Percentiles rank a stretch among this genome's conserved stretches.
These are phyloP conservation scores for Globisporangium orthogonon DNA, from an alignment of 352 stramenopile species.

Conservation along the genomic window DNA sequence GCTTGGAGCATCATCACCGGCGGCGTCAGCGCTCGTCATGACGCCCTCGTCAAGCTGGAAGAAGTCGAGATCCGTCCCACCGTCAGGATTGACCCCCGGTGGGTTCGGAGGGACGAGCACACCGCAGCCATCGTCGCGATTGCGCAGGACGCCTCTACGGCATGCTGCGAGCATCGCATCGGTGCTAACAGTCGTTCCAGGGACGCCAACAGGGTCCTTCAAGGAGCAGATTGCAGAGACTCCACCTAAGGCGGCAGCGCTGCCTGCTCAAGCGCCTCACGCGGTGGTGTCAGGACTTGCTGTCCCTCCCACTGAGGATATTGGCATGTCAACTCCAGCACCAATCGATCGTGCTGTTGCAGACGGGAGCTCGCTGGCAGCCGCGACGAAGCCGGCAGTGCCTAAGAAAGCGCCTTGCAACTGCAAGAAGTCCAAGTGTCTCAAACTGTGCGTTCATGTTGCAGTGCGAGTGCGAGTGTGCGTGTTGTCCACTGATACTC, in stretches of 20 bases:
- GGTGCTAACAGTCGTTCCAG: not conserved
- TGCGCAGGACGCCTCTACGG: slow-evolving; percentile 1
- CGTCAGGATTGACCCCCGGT: slow-evolving; percentile 7
- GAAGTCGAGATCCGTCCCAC: slow-evolving; percentile 12
- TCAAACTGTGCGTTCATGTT: slow-evolving; percentile 84
- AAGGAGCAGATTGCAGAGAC: slow-evolving; percentile 4
- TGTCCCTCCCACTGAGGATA: not conserved
- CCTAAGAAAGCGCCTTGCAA: slow-evolving; percentile 87
- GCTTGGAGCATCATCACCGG: slow-evolving; percentile 18
- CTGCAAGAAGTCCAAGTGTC: slow-evolving; percentile 97
- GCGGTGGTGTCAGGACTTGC: not conserved
- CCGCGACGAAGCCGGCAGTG: slow-evolving; percentile 2
- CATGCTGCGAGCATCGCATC: slow-evolving; percentile 5
- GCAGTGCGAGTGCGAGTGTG: too few species aligned
- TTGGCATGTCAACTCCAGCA: slow-evolving; percentile 14
- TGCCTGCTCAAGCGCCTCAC: not conserved
- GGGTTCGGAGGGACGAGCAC: not conserved
- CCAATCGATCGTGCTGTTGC: slow-evolving; percentile 8
- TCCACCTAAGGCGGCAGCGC: not conserved
- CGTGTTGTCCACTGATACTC: not conserved
- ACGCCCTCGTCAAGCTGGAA: slow-evolving; percentile 16
- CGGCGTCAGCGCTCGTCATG: slow-evolving; percentile 5
- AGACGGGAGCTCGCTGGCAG: slow-evolving; percentile 5
- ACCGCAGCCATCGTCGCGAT: not conserved
- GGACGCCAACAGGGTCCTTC: not conserved